Evolutionary conservation across 2,329 filamentous ascomycete genomes (phyloP).

Genomic region (Aspergillus pseudotamarii): DNA sequence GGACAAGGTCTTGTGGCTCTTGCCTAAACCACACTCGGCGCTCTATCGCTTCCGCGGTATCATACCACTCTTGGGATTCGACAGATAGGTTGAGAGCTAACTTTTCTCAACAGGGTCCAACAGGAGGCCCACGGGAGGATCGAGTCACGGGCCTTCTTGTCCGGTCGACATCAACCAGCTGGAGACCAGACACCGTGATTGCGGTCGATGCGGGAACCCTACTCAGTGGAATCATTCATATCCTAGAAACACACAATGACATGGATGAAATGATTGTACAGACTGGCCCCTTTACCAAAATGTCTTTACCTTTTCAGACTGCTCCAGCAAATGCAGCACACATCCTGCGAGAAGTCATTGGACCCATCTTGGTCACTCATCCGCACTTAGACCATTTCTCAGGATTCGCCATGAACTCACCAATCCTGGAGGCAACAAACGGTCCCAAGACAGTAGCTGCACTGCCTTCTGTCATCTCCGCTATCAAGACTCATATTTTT

Average conservation of each 20-base stretch:
- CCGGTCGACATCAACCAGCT: constrained; percentile 75
- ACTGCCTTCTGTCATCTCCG: constrained; percentile 83
- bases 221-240: constrained; percentile 78
- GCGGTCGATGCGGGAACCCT: constrained; percentile 95
- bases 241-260: constrained; percentile 59
- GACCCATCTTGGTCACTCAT: constrained; percentile 90
- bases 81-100: constrained; percentile 31
- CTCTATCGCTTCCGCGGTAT: neutral
- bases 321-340: constrained; percentile 78
- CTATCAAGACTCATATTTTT: constrained; percentile 92
- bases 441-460: constrained; percentile 83
- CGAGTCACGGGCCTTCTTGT: constrained; percentile 89
- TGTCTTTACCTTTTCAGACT: constrained; percentile 68
- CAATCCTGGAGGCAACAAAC: constrained; percentile 75
- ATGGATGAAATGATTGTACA: constrained; percentile 31
- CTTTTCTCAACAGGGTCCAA: constrained; percentile 67
- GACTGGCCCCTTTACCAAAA: constrained; percentile 77
- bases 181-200: constrained; percentile 79
- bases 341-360: constrained; percentile 76
- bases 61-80: constrained; percentile 17
- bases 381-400: constrained; percentile 95
- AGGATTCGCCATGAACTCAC: constrained; percentile 91
- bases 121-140: constrained; percentile 86
- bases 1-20: neutral
- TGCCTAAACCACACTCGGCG: neutral